Percentiles rank a stretch among this genome's conserved stretches.
Evolutionary conservation across 2,329 filamentous ascomycete species (phyloP).

Genomic region (Aurifilum marmelostoma): DNA sequence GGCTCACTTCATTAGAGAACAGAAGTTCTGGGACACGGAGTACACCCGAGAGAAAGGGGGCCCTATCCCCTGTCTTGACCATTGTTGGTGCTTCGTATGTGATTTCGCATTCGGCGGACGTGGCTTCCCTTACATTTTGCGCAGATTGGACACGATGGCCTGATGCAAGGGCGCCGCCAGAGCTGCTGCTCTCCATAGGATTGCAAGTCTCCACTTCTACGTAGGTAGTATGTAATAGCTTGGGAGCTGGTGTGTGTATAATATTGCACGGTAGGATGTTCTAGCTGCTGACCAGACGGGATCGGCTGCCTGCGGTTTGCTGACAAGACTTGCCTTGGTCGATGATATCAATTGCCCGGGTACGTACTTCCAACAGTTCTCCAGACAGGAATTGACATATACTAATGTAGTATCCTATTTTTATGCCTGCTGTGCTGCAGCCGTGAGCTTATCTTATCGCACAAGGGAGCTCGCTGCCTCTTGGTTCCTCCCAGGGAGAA

Average conservation of each 20-base stretch:
- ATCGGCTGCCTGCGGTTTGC: neutral
- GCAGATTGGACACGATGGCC: conserved; percentile 9
- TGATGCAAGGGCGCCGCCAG: conserved; percentile 1
- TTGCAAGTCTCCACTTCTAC: neutral
- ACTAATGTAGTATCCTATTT: neutral
- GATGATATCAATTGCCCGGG: neutral
- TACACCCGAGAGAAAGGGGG: neutral
- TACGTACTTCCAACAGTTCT: neutral
- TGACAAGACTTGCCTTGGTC: neutral
- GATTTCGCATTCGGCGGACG: neutral
- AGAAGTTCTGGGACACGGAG: neutral
- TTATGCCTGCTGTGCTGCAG: neutral
- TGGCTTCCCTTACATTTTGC: neutral
- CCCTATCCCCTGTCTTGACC: neutral
- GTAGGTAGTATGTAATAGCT: neutral
- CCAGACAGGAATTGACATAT: neutral
- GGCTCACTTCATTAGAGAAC: neutral
- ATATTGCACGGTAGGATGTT: neutral
- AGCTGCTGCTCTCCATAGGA: neutral
- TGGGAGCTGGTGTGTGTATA: neutral
- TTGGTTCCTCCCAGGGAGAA: neutral
- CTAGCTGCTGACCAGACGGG: neutral
- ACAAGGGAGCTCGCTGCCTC: conserved; percentile 1
- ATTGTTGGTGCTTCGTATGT: neutral
- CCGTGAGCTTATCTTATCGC: neutral